Evolutionary conservation across 495 filamentous ascomycete species (phyloP), one percentile per base, ranked within the genome.

Genomic region (Aspergillus baeticus): DNA sequence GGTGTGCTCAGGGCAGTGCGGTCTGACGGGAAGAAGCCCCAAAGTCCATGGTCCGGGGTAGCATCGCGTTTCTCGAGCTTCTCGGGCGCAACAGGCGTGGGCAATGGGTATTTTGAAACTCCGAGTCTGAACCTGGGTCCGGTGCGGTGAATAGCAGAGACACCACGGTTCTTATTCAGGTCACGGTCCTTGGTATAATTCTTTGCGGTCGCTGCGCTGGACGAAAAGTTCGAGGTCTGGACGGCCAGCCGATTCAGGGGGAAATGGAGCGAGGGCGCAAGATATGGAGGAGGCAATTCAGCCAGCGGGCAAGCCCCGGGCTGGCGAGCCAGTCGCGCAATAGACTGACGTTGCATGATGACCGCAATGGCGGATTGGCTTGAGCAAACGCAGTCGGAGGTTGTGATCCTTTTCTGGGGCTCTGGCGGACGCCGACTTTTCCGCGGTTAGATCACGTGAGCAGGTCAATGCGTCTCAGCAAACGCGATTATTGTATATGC

Each of bases 31-130:
- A 99, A 98, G 74, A 99, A 99, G 0, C 80, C 86, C 87, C 88
- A 97, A n/a, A 99, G 86, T 34, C 90, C 92, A 72, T 99, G 94
- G 54, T 94, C 71, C 6, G 80, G 77, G 65, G 87, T 87, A 14
- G 64, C 50, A 36, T 65, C n/a, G 13, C 71, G 72, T 38, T 66
- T 60, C 49, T 68, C 59, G 75, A 77, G 63, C 70, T 80, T 50
- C 72, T 74, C 60, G 52, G 60, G 42, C 59, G 73, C 65, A 10
- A 88, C 85, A 10, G 94, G 94, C 64, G 82, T 72, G 11, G 94
- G 94, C 53, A 96, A 73, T 39, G 83, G 77, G 55, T 86, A 80
- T 68, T 87, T 87, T 43, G 82, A 84, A 23, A 90, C 82, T 29
- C 83, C 84, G 51, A 91, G 75, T 34, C 81, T 83, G 62, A 85